Conservation (phyloP, 1,284 basidiomycete genomes). For the Mrakiaceae sp. region DNA sequence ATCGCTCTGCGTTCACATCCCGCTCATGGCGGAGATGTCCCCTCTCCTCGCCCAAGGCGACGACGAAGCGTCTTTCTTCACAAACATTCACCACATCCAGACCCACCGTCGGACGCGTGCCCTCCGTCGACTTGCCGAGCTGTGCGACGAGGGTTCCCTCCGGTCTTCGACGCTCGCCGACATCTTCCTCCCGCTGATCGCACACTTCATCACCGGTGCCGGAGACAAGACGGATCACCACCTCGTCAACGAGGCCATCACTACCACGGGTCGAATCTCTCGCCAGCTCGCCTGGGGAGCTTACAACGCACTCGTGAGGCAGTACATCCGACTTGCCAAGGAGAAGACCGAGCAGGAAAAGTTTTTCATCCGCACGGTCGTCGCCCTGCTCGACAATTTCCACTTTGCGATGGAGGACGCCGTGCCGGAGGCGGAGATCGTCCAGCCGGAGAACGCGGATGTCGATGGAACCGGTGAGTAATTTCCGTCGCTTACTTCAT, state of each 20-base stretch:
- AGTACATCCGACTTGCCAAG: constrained; percentile 65
- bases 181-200: constrained; percentile 76
- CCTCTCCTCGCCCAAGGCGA: constrained; percentile 79
- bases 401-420: constrained; percentile 71
- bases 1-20: constrained; percentile 50
- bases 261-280: constrained; percentile 61
- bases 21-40: constrained; percentile 61
- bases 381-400: constrained; percentile 81
- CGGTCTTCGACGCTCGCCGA: constrained; percentile 65
- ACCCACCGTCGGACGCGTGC: constrained; percentile 82
- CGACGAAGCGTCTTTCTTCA: constrained; percentile 93
- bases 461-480: constrained; percentile 19
- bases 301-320: constrained; percentile 70
- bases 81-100: constrained; percentile 92
- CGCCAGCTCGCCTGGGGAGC: constrained; percentile 68
- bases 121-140: constrained; percentile 70
- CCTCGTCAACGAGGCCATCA: constrained; percentile 81
- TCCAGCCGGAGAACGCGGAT: constrained; percentile 25
- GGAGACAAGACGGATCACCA: constrained; percentile 69
- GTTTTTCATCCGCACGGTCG: constrained; percentile 73
- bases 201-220: constrained; percentile 63
- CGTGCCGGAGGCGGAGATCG: constrained; percentile 28
- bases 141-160: constrained; percentile 57
- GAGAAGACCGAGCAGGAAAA: constrained; percentile 65
- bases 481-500: neutral